Evolutionary conservation across 352 stramenopile species (phyloP), one percentile per base, ranked within the genome.

Genomic region (Globisporangium orthogonon): DNA sequence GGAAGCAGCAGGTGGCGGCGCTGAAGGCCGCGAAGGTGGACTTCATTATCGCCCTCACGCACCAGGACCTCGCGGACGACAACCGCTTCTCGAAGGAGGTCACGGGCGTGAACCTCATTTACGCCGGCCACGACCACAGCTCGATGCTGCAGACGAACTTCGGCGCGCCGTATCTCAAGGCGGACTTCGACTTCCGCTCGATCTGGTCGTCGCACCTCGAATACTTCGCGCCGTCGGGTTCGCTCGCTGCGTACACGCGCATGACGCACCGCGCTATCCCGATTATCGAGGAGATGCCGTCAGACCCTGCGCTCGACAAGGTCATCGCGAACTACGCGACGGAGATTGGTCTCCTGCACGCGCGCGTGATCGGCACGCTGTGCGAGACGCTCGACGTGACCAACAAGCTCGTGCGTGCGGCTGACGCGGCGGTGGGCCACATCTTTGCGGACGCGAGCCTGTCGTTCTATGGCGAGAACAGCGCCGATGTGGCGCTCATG

Each of bases 71-170:
- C 33, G 74, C 67, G 9, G 82, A 89, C 58, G 78, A 89, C 71
- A 89, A 87, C 67, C 56, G 60, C 0, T 64, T 91, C n/a, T 86
- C 78, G 11, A 82, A 85, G 47, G 71, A 88, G 44, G 77, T 91
- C 30, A 52, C 56, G 6, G 79, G 72, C 44, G 73, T 91, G 23
- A 67, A 86, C 64, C 62, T 91, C 33, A 91, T 91, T 59, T 74
- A 87, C 48, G 78, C 65, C 23, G 81, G 81, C 37, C 81, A 91
- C 61, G 82, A 89, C 66, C 82, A 91, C 69, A 70, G 65, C 49
- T 80, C 70, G 6, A 91, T 89, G 75, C 58, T 87, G 51, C 78
- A 91, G 62, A 87, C 69, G 50, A 83, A 83, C 60, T 89, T 70
- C 55, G 76, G 76, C 47, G 75, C 79, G 50, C 77, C 82, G 60